phyloP scores from a whole-genome alignment of 2,329 filamentous ascomycete species.

The Gremmenia infestans region DNA sequence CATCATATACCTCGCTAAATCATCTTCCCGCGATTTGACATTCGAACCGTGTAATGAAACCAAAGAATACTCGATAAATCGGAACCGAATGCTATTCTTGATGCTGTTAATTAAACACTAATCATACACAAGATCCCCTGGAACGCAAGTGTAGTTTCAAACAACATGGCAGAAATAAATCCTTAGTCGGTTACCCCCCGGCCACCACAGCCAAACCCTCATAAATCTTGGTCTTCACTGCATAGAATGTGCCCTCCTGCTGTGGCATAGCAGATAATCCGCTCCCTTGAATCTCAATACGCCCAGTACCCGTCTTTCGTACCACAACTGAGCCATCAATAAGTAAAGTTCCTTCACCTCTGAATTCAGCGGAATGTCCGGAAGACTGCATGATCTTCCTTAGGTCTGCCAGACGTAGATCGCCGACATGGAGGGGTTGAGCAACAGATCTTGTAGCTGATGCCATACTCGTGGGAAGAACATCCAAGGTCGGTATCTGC shows the following conservation, averaged over 20 bases:
- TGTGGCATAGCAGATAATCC: conserved; percentile 46
- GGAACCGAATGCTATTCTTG: too few species aligned
- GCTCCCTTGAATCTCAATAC: conserved; percentile 80
- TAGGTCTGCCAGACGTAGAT: conserved; percentile 82
- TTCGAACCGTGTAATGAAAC: too few species aligned
- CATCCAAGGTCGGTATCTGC: conserved; percentile 35
- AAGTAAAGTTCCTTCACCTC: conserved; percentile 85
- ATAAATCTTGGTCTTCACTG: conserved; percentile 87
- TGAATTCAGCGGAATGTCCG: conserved; percentile 85
- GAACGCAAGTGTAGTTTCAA: conserved; percentile 4
- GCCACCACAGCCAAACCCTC: conserved; percentile 86
- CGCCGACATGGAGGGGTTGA: conserved; percentile 90
- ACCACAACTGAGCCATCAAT: conserved; percentile 87
- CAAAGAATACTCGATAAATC: too few species aligned
- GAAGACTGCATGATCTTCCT: conserved; percentile 75
- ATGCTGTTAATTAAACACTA: conserved; percentile 10
- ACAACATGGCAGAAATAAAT: not conserved
- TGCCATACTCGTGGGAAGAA: conserved; percentile 54
- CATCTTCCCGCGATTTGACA: too few species aligned
- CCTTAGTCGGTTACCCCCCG: conserved; percentile 2
- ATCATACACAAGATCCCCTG: conserved; percentile 13
- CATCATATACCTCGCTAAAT: too few species aligned
- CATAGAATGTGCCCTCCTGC: conserved; percentile 68
- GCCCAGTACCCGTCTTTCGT: conserved; percentile 79
- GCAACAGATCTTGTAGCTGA: conserved; percentile 72